Evolutionary conservation across 2,329 filamentous ascomycete species (phyloP).

Genomic region (Fusarium sp.): DNA sequence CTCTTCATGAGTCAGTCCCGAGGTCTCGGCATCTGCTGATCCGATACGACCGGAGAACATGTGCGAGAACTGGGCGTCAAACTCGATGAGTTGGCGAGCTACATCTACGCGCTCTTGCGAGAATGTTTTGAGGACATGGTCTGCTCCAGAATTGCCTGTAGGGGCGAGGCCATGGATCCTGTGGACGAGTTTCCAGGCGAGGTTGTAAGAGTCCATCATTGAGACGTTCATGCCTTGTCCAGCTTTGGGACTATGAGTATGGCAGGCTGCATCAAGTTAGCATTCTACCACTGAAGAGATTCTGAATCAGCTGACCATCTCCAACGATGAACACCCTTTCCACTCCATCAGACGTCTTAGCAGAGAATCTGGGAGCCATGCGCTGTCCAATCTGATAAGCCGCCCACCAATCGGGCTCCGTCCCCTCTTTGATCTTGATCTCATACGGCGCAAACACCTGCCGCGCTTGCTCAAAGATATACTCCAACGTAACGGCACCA

Average conservation of each 20-base stretch:
- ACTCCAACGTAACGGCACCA: conserved; percentile 13
- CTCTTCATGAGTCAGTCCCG: conserved; percentile 5
- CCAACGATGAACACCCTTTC: conserved; percentile 17
- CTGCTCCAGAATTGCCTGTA: neutral
- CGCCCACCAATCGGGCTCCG: conserved; percentile 22
- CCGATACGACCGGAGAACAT: conserved; percentile 21
- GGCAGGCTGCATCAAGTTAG: neutral
- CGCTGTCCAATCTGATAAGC: conserved; percentile 21
- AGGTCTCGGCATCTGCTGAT: neutral
- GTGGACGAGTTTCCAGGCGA: conserved; percentile 13
- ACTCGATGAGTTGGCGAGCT: conserved; percentile 11
- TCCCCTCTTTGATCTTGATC: conserved; percentile 13
- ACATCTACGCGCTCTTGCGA: neutral
- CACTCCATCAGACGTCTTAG: neutral
- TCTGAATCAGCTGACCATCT: neutral
- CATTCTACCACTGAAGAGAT: fast-evolving
- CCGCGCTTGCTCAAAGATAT: conserved; percentile 13
- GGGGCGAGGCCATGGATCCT: conserved; percentile 2
- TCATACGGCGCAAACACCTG: conserved; percentile 16
- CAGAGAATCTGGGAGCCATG: conserved; percentile 3
- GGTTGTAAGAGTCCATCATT: conserved; percentile 20
- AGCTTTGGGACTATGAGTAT: conserved; percentile 18
- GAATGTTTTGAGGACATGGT: neutral
- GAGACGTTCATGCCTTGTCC: conserved; percentile 22
- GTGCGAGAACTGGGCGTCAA: conserved; percentile 9